Base-by-base conservation (phyloP, 1,284 basidiomycete species). In the Leccinum solheimii region DNA sequence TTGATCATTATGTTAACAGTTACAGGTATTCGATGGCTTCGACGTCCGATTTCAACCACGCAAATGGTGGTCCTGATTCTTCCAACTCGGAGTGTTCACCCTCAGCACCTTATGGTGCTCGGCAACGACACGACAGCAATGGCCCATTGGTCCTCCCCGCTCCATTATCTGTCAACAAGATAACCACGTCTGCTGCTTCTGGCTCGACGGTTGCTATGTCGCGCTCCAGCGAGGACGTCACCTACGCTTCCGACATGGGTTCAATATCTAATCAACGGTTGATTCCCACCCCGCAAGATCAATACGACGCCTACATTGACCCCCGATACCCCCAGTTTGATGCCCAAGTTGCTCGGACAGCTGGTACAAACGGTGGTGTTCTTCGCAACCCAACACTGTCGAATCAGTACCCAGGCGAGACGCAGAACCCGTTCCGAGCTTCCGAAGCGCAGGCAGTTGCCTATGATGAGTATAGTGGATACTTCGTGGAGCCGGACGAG, bases 11-110 rank as follows among this genome's bases (percentile, higher is more conserved):
- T 59, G 79, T 45, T 11, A 27, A 52, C 16, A 83, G 79, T 63
- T 83, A 90, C 68, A 83, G 94, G 27, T 88, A 92, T 69, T 95
- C 92, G 8, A 76, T 89, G 72, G 84, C 86, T 4, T 94, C 92
- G 1, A 87, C 86, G 36, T 86, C 86, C 58, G 92, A 95, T 64
- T 83, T 86, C 11, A 87, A 87, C 69, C 80, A 77, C 62, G 76
- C 81, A 56, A 77, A 72, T 23, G 71, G 79, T 48, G 80, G 76
- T 49, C 81, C 83, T 66, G 85, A 90, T 67, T 77, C 81, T n/a
- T 86, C 83, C 65, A 90, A 88, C 2, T 70, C 83, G 49, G 90
- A 91, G 51, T 87, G 86, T 6, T 73, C 75, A 3, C 72, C 66
- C 3, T 87, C 87, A 1, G 62, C 36, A 10, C 68, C 65, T 7